A percentile compares a stretch with the other conserved stretches of the same genome.
These are phyloP conservation scores for Pelargonium myrrhifolium DNA, from an alignment of 441 rosid species.

Conservation along the genomic window DNA sequence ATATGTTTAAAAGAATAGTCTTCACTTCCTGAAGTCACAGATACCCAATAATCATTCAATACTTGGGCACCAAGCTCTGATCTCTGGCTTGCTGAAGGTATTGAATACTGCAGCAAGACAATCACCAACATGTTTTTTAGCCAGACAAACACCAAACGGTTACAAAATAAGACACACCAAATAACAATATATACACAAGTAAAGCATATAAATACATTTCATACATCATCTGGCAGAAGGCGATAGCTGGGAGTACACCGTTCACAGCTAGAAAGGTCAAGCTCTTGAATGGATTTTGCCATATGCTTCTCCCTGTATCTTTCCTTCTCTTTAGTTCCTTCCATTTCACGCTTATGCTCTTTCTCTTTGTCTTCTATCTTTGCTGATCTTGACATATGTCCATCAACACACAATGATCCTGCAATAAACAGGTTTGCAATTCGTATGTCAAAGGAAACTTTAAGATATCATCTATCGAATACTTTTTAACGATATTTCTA, in stretches of 20 bases:
- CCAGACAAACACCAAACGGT: neutral
- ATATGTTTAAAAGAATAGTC: conserved; percentile 98
- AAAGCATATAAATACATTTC: conserved; percentile 14
- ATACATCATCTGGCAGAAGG: conserved; percentile 80
- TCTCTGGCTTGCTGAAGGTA: conserved; percentile 77
- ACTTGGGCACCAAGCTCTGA: conserved; percentile 75
- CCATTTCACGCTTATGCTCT: conserved; percentile 57
- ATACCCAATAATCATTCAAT: conserved; percentile 95
- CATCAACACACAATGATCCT: conserved; percentile 59
- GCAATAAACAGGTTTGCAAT: conserved; percentile 15
- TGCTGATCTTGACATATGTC: conserved; percentile 50
- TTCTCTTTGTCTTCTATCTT: conserved; percentile 65
- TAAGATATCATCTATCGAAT: neutral
- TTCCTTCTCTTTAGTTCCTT: conserved; percentile 60
- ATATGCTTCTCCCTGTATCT: conserved; percentile 73
- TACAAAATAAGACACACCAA: neutral
- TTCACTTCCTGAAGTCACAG: conserved; percentile 99
- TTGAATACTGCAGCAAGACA: conserved; percentile 57
- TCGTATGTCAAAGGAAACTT: conserved; percentile 4
- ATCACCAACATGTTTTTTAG: conserved; percentile 7
- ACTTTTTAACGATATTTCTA: neutral
- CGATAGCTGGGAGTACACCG: conserved; percentile 98
- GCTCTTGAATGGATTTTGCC: conserved; percentile 87
- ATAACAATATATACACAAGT: conserved; percentile 1
- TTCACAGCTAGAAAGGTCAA: conserved; percentile 92